Base-by-base conservation (phyloP, 371 early-diverging fungal species). In the Circinella umbellata region DNA sequence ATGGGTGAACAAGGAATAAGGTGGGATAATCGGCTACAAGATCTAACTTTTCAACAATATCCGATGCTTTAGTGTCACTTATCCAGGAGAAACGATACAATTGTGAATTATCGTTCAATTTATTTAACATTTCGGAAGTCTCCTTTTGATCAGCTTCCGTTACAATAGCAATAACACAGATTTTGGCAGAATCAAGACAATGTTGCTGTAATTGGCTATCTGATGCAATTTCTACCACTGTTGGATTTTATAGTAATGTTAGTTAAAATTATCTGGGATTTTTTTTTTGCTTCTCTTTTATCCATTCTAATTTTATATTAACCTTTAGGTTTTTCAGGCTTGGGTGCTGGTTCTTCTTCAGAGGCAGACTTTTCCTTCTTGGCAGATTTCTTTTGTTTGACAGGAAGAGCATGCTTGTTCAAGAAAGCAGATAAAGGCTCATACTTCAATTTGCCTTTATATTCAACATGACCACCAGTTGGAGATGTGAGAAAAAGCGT, bases 1-100 rank as follows among this genome's bases (percentile, higher is more conserved):
- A 73, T 46, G 88, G 88, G 72, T 88, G 88, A 34, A 94, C 67
- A 46, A 90, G 84, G 66, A 96, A 78, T 57, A 92, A 70, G 3
- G 83, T 80, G 4, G 95, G 96, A 60, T 83, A 86, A 70, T 89
- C 90, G 64, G 89, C 89, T 38, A 89, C 83, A 60, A 94, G 76
- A 65, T 89, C 90, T 73, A 95, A 88, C 38, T 88, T 77, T 4
- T 78, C 68, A 42, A 84, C 82, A 13, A 96, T 76, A 1, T 71
- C 64, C n/a, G 79, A 68, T 5, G 86, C 82, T 35, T 86, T 86
- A 61, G 87, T 70, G 2, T 89, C 87, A 72, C 90, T 88, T 66
- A 92, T 83, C 94, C 94, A 94, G 10, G 86, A 73, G 63, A 88
- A 88, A 35, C 81, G 81, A 62, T 88, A 76, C 1, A 83, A 72